Conservation (phyloP, 495 filamentous ascomycete species). For the Xylaria scruposa region DNA sequence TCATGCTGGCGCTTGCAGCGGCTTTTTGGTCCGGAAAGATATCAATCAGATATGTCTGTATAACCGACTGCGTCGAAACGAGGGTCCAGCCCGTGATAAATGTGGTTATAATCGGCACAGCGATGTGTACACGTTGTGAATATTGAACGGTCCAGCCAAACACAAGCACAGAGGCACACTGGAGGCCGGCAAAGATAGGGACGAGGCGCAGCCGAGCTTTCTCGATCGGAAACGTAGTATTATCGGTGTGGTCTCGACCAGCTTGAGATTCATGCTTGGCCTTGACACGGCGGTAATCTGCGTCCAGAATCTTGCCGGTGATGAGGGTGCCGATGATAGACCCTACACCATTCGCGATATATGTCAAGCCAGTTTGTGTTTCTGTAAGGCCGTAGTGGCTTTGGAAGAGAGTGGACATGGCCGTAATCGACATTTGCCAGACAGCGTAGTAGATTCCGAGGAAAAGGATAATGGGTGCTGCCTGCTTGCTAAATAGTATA, state of each 20-base stretch:
- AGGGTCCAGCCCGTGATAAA: slow-evolving; percentile 52
- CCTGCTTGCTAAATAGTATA: slow-evolving; percentile 52
- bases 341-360: slow-evolving; percentile 58
- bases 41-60: slow-evolving; percentile 52
- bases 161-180: slow-evolving; percentile 42
- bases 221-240: slow-evolving; percentile 46
- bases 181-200: slow-evolving; percentile 39
- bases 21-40: slow-evolving; percentile 47
- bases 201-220: slow-evolving; percentile 46
- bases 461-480: slow-evolving; percentile 56
- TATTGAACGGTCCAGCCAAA: slow-evolving; percentile 49
- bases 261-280: slow-evolving; percentile 33
- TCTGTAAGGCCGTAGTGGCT: slow-evolving; percentile 50
- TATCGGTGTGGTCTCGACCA: slow-evolving; percentile 19
- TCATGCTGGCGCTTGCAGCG: slow-evolving; percentile 48
- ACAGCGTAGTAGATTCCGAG: slow-evolving; percentile 60
- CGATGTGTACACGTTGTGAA: slow-evolving; percentile 35
- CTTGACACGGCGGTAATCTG: slow-evolving; percentile 50
- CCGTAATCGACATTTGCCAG: slow-evolving; percentile 65
- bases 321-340: slow-evolving; percentile 58
- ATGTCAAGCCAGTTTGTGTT: slow-evolving; percentile 58
- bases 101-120: slow-evolving; percentile 45
- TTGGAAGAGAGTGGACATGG: slow-evolving; percentile 59
- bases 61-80: slow-evolving; percentile 45
- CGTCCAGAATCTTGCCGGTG: slow-evolving; percentile 54